Evolutionary conservation across 2,329 filamentous ascomycete species (phyloP).

Genomic region (Alternaria viburni): DNA sequence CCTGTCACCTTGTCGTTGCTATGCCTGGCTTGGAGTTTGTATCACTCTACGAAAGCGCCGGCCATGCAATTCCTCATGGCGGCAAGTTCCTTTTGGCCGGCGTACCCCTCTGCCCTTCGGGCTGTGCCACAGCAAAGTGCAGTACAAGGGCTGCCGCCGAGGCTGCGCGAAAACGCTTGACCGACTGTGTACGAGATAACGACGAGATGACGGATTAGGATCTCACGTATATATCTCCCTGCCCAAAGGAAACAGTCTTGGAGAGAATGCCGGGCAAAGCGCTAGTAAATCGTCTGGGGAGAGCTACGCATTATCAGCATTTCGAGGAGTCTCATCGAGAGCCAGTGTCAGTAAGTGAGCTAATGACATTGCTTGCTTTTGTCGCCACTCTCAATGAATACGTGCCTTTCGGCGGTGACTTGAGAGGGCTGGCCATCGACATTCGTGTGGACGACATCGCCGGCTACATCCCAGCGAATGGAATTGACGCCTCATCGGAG

Average conservation of each 20-base stretch:
- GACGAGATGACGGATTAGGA: no score
- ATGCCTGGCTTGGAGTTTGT: background rate
- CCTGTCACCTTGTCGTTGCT: background rate
- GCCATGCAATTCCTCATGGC: accelerated
- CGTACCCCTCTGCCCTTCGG: accelerated
- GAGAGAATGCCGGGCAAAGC: background rate
- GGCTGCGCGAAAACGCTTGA: background rate
- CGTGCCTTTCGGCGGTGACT: no score
- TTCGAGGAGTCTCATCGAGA: background rate
- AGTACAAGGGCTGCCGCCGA: background rate
- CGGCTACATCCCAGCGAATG: background rate
- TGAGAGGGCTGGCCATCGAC: background rate
- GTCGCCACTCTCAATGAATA: background rate
- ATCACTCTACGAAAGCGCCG: background rate
- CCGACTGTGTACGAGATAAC: no score
- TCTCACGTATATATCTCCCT: background rate
- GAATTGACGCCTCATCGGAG: background rate
- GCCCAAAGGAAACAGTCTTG: accelerated
- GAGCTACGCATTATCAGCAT: background rate
- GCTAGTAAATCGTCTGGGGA: background rate
- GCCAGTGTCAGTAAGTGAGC: background rate
- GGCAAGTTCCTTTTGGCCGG: background rate
- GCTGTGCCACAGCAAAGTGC: background rate
- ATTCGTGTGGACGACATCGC: background rate
- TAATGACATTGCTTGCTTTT: background rate